Evolutionary conservation across 257 asterid species (phyloP), one percentile per base, ranked within the genome.

Genomic region (Eustoma russellianum): DNA sequence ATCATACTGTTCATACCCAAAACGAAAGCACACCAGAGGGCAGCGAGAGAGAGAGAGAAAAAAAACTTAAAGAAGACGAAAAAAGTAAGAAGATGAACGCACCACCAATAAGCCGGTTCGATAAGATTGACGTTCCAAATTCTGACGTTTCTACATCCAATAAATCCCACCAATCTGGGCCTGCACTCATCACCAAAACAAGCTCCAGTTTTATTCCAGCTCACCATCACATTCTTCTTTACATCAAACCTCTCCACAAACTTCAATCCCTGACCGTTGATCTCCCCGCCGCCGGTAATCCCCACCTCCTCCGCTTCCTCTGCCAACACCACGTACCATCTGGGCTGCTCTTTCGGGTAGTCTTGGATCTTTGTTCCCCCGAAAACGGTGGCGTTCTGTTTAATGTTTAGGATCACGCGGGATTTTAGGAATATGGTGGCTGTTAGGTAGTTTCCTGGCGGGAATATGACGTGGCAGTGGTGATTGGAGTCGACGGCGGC

Each of bases 161-260:
- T 67, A 60, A 90, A 86, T 52, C 98, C 98, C 46, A 90, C 91
- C 66, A 90, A 53, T 40, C 94, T 73, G 41, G 98, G 96, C 69
- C 98, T 62, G 33, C 98, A 90, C 82, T 90, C 97, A 60, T 90
- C 96, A 0, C 93, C 97, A 66, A 65, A 68, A 38, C 97, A 90
- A 64, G 81, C 81, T 50, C 94, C 95, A 0, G 92, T 87, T 53
- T 57, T 45, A 18, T 91, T 87, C 96, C 98, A 91, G 61, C 95
- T 87, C 80, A 91, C 94, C 98, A 91, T 91, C 81, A 91, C 96
- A 55, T 91, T 86, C 80, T 91, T 91, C 81, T 71, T 75, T 75
- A 73, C 79, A 17, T 86, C 81, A 57, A 91, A 84, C 59, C 80
- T 70, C 75, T 19, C 53, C 57, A 91, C 95, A 55, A 83, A 91